These are phyloP conservation scores for Verbascum thapsus DNA, from an alignment of 257 asterid genomes.

Conservation along the genomic window DNA sequence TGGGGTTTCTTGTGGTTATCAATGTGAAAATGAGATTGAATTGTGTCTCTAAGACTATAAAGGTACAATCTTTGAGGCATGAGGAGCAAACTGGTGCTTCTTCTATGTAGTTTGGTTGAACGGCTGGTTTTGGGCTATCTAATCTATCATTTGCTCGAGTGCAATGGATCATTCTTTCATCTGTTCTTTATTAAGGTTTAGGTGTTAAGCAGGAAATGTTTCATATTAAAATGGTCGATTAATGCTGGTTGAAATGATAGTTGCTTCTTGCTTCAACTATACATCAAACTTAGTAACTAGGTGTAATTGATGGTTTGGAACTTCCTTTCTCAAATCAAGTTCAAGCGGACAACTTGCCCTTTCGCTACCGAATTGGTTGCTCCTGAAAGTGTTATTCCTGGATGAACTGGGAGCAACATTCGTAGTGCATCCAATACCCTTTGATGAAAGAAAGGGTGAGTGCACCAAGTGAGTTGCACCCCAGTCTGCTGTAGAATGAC, in stretches of 20 bases:
- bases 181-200: neutral
- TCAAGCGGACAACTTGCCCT: too few relatives aligned
- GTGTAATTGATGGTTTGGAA: constrained; percentile 1
- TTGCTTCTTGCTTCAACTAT: neutral
- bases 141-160: neutral
- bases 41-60: neutral
- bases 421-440: too few relatives aligned
- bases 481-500: too few relatives aligned
- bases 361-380: neutral
- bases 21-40: constrained; percentile 2
- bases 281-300: neutral
- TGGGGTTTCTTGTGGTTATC: constrained; percentile 18
- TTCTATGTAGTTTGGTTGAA: constrained; percentile 20
- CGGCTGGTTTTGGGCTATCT: neutral
- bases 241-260: neutral
- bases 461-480: too few relatives aligned
- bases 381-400: neutral
- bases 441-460: too few relatives aligned
- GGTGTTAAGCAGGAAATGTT: constrained; percentile 6
- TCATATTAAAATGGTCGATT: constrained; percentile 3
- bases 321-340: too few relatives aligned
- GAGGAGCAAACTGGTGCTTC: constrained; percentile 23
- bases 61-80: constrained; percentile 29
- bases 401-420: too few relatives aligned
- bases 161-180: constrained; percentile 5